Base-by-base conservation (phyloP, 257 asterid genomes). In the Solanum gracilifrons region DNA sequence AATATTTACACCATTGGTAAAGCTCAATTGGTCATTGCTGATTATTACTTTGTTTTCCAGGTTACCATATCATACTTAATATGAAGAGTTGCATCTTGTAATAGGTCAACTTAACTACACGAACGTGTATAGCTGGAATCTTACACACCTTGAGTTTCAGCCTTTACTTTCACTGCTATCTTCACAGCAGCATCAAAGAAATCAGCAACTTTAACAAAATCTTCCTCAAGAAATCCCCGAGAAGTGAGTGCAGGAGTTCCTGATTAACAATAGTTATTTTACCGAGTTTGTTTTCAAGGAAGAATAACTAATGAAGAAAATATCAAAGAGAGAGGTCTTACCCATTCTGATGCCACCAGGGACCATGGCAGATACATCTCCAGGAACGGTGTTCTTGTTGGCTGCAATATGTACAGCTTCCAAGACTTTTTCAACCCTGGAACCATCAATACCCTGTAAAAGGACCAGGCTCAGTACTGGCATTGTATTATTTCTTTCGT, bases 331-430 rank as follows among this genome's bases (percentile, higher is more conserved):
- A 46, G 71, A 72, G 72, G 80, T 73, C 51, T 71, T 94, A 96
- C 99, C 98, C 99, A 96, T 96, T n/a, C 99, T 95, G 85, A 96
- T 96, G 91, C 99, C 98, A 87, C 99, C 98, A 83, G 99, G 98
- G 9, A 96, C 99, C 98, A 96, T 95, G 89, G 99, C 99, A 64
- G 99, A 96, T 51, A 96, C 99, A 92, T 96, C 99, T 48, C 99
- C 99, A 23, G 99, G 99, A 88, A 96, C 99, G 2, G 99, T 96
- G 82, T 96, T 96, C 91, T 96, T 96, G 88, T 96, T 96, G 89
- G 99, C 99, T 12, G 99, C 99, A 89, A 96, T 96, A 88, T 96
- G 99, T 88, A 96, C 98, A 23, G 94, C 89, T 90, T 96, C 98
- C 93, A 96, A 85, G 82, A 96, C 98, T 87, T 96, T 96, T 90